These are phyloP conservation scores for Cyclotella baltica DNA, from an alignment of 108 stramenopile species.

Conservation along the genomic window DNA sequence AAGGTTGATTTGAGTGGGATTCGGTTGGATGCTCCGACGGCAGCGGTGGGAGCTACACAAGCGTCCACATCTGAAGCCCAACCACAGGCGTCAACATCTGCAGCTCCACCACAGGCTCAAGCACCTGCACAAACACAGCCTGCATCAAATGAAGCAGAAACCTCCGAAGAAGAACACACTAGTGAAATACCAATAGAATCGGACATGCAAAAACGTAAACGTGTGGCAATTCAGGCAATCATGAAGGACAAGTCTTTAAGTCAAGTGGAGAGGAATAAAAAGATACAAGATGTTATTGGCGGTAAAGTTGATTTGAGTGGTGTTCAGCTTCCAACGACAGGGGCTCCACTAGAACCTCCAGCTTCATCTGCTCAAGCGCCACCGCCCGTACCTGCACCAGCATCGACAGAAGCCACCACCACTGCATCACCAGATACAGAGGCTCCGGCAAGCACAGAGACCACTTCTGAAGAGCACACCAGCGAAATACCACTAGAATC, in stretches of 20 bases:
- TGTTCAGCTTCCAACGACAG: not conserved
- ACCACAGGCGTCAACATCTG: not conserved
- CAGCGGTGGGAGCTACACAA: not conserved
- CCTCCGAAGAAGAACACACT: too few species aligned
- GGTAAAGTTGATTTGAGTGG: not conserved
- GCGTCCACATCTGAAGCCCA: not conserved
- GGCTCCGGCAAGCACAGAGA: not conserved
- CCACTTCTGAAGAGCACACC: too few species aligned
- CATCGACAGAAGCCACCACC: not conserved
- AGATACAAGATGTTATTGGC: slow-evolving; percentile 2
- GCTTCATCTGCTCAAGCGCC: not conserved
- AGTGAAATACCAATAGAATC: slow-evolving; percentile 19
- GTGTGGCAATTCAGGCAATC: slow-evolving; percentile 15
- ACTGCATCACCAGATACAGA: not conserved
- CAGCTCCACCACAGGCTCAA: not conserved
- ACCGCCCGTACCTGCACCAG: not conserved
- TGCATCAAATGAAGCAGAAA: too few species aligned
- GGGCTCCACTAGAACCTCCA: not conserved
- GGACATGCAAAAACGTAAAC: slow-evolving; percentile 11
- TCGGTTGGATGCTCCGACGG: not conserved
- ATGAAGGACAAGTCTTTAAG: slow-evolving; percentile 24
- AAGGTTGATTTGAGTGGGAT: not conserved
- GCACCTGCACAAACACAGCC: too few species aligned
- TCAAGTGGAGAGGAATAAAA: slow-evolving; percentile 8
- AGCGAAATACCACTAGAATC: slow-evolving; percentile 20